Evolutionary conservation across 1,284 basidiomycete species (phyloP), one percentile per base, ranked within the genome.

Genomic region (Cutaneotrichosporon arboriforme): DNA sequence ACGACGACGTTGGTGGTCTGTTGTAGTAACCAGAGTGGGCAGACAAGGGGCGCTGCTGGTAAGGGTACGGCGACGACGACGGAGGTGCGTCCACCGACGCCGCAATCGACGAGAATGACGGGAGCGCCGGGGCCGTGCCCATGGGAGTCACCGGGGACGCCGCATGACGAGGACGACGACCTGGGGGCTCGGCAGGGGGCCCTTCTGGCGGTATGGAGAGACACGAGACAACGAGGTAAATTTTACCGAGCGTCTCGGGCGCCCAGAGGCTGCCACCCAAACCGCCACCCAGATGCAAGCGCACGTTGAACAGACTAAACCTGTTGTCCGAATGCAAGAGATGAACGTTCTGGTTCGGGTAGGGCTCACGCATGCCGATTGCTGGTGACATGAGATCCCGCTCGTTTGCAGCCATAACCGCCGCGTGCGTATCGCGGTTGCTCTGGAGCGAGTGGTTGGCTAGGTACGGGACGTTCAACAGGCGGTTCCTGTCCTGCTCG

Each of bases 281-380:
- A 4, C 68, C 71, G 2, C 39, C 71, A 12, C 71, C 71, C 5
- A 72, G 60, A 51, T 73, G 71, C 8, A 73, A 45, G 17, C 71
- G 59, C 4, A 71, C 61, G 43, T 73, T 73, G 61, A 67, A 73
- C 3, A 60, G 52, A 18, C 50, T 54, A 46, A 58, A 72, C 3
- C 46, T 43, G 17, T 54, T 50, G 39, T 72, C 69, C 0, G 66
- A 50, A 8, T 66, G 62, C 18, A 67, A 51, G 2, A 73, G 56
- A 13, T 64, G 56, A 3, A 68, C 66, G 48, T 69, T 70, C 44
- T 68, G 65, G 45, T 73, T 66, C n/a, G 71, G 71, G 46, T 71
- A 73, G 14, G 66, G 66, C 42, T 72, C 67, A 17, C 58, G 46
- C 70, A 72, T 72, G 7, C 71, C 71, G 20, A 64, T 61, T 9